phyloP scores from a whole-genome alignment of 2,329 filamentous ascomycete species.

The Fusarium marasasianum region DNA sequence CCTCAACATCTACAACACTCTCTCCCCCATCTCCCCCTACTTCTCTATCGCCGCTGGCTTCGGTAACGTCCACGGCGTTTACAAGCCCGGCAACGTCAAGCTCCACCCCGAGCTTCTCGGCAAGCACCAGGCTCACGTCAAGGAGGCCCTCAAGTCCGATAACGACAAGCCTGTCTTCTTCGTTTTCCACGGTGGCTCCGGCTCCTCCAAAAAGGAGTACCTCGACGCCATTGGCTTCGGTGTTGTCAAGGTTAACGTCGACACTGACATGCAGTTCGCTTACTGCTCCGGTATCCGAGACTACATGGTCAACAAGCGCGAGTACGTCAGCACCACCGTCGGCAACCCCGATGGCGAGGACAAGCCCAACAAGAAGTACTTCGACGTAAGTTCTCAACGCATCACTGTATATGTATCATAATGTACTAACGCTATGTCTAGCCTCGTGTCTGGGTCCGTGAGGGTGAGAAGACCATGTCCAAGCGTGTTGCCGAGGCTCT shows the following conservation, averaged over 20 bases:
- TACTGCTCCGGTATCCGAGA: conserved; percentile 94
- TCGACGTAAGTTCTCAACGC: conserved; percentile 59
- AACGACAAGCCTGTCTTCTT: conserved; percentile 96
- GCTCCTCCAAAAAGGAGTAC: conserved; percentile 91
- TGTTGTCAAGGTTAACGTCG: conserved; percentile 99
- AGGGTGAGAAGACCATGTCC: conserved; percentile 97
- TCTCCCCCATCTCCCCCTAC: conserved; percentile 88
- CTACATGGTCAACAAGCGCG: conserved; percentile 93
- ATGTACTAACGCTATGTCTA: conserved; percentile 47
- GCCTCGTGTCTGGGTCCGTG: conserved; percentile 93
- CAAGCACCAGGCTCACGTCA: conserved; percentile 95
- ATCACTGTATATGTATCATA: neutral
- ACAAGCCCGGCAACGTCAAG: conserved; percentile 97
- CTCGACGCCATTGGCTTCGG: conserved; percentile 87
- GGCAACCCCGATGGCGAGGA: conserved; percentile 95
- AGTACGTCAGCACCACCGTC: conserved; percentile 86
- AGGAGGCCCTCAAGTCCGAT: conserved; percentile 76
- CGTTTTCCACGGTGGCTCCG: conserved; percentile 98
- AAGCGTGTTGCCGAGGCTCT: conserved; percentile 82
- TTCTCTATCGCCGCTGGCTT: conserved; percentile 99
- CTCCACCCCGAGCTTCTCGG: conserved; percentile 94
- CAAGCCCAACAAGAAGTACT: conserved; percentile 99
- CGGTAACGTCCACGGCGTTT: conserved; percentile 98
- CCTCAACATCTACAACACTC: conserved; percentile 86
- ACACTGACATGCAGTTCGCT: conserved; percentile 96